Evolutionary conservation across 495 filamentous ascomycete genomes (phyloP).

Genomic region (Bacidia rubella): DNA sequence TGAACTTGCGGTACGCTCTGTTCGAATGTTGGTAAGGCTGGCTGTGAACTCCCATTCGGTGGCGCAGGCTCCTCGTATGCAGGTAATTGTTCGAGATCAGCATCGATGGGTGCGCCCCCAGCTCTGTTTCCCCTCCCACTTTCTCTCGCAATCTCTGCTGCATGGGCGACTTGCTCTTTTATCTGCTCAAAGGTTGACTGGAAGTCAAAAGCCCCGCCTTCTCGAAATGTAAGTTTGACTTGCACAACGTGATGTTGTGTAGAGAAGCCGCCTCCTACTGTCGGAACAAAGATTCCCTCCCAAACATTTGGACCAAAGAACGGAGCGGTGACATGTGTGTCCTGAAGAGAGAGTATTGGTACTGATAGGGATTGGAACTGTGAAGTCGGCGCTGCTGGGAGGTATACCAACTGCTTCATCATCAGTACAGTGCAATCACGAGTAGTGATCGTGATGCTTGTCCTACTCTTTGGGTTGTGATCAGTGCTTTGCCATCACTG

Average conservation of each 20-base stretch:
- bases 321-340: conserved; percentile 80
- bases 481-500: conserved; percentile 50
- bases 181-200: conserved; percentile 70
- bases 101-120: conserved; percentile 36
- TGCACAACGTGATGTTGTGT: conserved; percentile 58
- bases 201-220: conserved; percentile 90
- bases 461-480: conserved; percentile 82
- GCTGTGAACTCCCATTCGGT: conserved; percentile 14
- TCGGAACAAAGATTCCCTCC: conserved; percentile 65
- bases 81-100: conserved; percentile 73
- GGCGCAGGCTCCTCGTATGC: conserved; percentile 42
- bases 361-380: conserved; percentile 77
- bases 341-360: conserved; percentile 71
- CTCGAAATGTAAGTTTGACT: conserved; percentile 76
- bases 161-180: conserved; percentile 69
- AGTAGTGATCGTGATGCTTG: not conserved
- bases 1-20: conserved; percentile 22
- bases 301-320: conserved; percentile 96
- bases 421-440: conserved; percentile 5
- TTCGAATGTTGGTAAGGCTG: not conserved
- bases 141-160: conserved; percentile 52
- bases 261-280: conserved; percentile 73
- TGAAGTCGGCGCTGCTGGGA: conserved; percentile 54
- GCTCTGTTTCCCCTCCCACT: conserved; percentile 20
- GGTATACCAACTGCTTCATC: conserved; percentile 62